Evolutionary conservation across 305 asterid species (phyloP).

Genomic region (Ruellia speciosa): DNA sequence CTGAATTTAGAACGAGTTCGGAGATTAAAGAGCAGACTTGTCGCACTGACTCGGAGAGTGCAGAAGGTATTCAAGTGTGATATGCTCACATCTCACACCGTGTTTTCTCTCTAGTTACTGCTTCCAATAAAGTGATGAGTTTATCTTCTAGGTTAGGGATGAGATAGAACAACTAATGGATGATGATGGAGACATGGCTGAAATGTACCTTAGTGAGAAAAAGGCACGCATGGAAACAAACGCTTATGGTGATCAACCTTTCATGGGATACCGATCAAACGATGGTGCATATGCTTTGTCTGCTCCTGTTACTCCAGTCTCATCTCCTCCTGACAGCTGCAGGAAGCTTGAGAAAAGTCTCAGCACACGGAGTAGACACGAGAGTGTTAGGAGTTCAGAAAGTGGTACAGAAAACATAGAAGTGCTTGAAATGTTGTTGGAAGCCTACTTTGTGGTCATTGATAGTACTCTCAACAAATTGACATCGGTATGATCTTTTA

Average conservation of each 20-base stretch:
- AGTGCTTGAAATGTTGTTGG: conserved; percentile 93
- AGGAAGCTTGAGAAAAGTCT: conserved; percentile 81
- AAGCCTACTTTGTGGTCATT: conserved; percentile 95
- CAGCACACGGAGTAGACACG: conserved; percentile 93
- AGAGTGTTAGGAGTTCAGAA: conserved; percentile 82
- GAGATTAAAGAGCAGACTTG: conserved; percentile 90
- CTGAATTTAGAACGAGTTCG: conserved; percentile 77
- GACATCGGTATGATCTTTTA: conserved; percentile 61
- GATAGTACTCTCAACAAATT: conserved; percentile 94
- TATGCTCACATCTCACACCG: conserved; percentile 5
- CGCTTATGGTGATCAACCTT: conserved; percentile 69
- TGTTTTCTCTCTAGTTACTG: conserved; percentile 16
- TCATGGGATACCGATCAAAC: conserved; percentile 59
- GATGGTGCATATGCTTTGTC: conserved; percentile 64
- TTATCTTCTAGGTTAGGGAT: conserved; percentile 76
- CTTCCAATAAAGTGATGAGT: conserved; percentile 17
- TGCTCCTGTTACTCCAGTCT: conserved; percentile 91
- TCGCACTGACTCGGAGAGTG: conserved; percentile 88
- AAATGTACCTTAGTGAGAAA: conserved; percentile 96
- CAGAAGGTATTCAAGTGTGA: conserved; percentile 55
- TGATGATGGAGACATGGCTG: conserved; percentile 99
- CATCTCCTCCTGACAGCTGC: conserved; percentile 72
- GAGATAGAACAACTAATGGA: conserved; percentile 99
- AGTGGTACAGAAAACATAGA: conserved; percentile 58
- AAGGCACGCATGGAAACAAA: conserved; percentile 70